Base-by-base conservation (phyloP, 2,329 filamentous ascomycete genomes). In the Thermoascus crustaceus region DNA sequence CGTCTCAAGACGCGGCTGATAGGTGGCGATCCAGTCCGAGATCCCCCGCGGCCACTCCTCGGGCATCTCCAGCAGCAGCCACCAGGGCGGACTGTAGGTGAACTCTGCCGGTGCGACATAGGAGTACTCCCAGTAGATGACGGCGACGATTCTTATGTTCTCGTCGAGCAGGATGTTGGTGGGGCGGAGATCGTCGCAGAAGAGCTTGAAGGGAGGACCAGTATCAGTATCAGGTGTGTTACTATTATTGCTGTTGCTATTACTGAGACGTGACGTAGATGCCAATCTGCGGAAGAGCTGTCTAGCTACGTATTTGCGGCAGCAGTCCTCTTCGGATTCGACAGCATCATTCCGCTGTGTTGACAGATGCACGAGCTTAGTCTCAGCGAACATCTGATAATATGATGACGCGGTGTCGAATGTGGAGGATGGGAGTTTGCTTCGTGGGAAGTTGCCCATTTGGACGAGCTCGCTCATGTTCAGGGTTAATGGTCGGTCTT, bases 381-480 rank as follows among this genome's bases (percentile, higher is more conserved):
- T 53, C 4, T 67, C 56, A 2, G 65, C 60, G 4, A 69, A 46
- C 0, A 51, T 53, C 11, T 34, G 32, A 25, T 61, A 64, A 52
- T 64, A 69, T 5, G 57, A 55, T n/a, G 60, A 55, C 1, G 60
- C 49, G 9, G 47, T 48, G 2, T 33, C n/a, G 38, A 56, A 66
- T 3, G 44, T 41, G 7, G 18, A 30, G 13, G 39, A 32, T 3
- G 27, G 29, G 3, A 49, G 47, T 6, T 45, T 37, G 32, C 43
- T 31, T 1, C 39, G 46, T 4, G 51, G 48, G 5, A 54, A 26
- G 4, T 31, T 38, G 5, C 52, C 55, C 1, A 53, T 24, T 18
- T 42, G 43, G 8, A 57, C 48, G 10, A 57, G 47, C 43, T 65
- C 55, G 34, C 57, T 68, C 61, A 71, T 67, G 35, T 65, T 64